phyloP scores from a whole-genome alignment of 805 yeast genomes.

The Vanderwaltozyma verrucispora region DNA sequence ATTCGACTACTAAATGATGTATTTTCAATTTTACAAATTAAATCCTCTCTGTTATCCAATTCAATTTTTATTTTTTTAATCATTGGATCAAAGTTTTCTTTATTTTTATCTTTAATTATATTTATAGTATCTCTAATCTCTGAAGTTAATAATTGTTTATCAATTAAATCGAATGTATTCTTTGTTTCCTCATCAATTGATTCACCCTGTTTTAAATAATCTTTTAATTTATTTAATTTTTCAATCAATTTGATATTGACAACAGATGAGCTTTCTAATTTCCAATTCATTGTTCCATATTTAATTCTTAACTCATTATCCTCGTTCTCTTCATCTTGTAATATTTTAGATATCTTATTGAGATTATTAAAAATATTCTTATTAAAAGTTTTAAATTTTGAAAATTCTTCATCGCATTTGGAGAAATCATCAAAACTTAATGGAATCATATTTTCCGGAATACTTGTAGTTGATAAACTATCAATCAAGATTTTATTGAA shows the following conservation, averaged over 20 bases:
- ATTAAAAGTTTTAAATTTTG: constrained; percentile 40
- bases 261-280: constrained; percentile 35
- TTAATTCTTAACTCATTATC: constrained; percentile 42
- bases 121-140: constrained; percentile 24
- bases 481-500: constrained; percentile 36
- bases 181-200: constrained; percentile 49
- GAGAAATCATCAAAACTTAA: constrained; percentile 42
- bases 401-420: constrained; percentile 48
- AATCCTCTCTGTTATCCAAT: constrained; percentile 26
- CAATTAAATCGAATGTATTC: constrained; percentile 39
- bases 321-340: constrained; percentile 43
- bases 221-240: constrained; percentile 36
- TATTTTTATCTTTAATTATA: not conserved
- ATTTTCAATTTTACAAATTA: constrained; percentile 32
- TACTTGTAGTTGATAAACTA: constrained; percentile 37
- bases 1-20: constrained; percentile 39
- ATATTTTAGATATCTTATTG: constrained; percentile 35
- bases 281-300: constrained; percentile 50
- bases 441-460: constrained; percentile 56
- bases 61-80: constrained; percentile 29
- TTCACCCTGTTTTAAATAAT: constrained; percentile 46
- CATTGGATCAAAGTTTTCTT: constrained; percentile 18
- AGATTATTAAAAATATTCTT: constrained; percentile 15
- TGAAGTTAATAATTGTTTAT: constrained; percentile 33
- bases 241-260: constrained; percentile 32